A percentile compares a stretch with the other conserved stretches of the same genome.
These are phyloP conservation scores for Neonectria magnoliae DNA, from an alignment of 2,329 filamentous ascomycete species.

Conservation along the genomic window DNA sequence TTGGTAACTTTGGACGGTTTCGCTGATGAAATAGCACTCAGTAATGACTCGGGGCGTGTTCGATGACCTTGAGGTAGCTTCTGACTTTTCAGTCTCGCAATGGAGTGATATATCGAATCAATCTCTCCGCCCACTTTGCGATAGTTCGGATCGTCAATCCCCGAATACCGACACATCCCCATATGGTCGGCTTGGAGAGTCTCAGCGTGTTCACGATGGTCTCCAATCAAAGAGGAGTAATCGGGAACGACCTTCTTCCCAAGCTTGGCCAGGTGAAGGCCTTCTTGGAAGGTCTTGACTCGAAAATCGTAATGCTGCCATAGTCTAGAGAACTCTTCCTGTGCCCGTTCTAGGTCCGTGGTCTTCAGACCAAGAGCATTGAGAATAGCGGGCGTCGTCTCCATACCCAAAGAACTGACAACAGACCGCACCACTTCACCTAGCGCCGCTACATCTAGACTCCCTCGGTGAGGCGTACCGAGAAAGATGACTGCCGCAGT, in stretches of 20 bases:
- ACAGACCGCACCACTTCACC: conserved; percentile 27
- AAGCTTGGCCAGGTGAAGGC: conserved; percentile 5
- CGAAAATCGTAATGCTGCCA: conserved; percentile 25
- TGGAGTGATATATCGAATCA: neutral
- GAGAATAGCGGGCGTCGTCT: conserved; percentile 8
- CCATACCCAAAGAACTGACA: conserved; percentile 30
- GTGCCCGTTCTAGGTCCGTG: conserved; percentile 21
- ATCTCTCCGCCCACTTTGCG: conserved; percentile 27
- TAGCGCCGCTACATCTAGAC: conserved; percentile 33
- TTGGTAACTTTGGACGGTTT: too few relatives aligned
- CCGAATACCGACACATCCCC: conserved; percentile 18
- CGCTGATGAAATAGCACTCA: too few relatives aligned
- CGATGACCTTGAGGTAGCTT: too few relatives aligned
- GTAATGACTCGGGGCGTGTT: too few relatives aligned
- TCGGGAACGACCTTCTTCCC: conserved; percentile 29
- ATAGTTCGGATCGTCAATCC: conserved; percentile 18
- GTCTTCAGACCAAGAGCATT: conserved; percentile 22
- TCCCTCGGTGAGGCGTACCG: conserved; percentile 47
- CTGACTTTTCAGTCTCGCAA: neutral
- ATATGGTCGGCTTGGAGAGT: conserved; percentile 29
- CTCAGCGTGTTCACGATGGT: conserved; percentile 24
- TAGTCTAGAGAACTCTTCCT: conserved; percentile 22
- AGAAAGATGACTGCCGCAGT: conserved; percentile 47
- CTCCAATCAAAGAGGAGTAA: conserved; percentile 21
- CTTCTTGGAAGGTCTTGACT: conserved; percentile 34